These are phyloP conservation scores for Cladobotryum mycophilum DNA, from an alignment of 2,329 filamentous ascomycete genomes.

Conservation along the genomic window DNA sequence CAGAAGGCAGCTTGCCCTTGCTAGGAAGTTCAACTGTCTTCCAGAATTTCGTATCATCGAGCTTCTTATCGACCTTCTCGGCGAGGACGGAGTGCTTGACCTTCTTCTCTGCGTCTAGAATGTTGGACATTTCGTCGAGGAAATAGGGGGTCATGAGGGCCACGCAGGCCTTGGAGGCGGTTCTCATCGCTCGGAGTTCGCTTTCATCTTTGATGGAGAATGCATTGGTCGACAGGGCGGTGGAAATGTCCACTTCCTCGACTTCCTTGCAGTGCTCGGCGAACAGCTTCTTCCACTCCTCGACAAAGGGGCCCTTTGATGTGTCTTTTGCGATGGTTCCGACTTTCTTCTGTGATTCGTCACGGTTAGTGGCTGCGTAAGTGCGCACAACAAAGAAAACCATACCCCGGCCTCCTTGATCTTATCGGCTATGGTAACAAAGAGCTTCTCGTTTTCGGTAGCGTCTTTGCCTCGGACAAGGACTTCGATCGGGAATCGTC, in stretches of 20 bases:
- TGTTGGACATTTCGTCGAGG: slow-evolving; percentile 94
- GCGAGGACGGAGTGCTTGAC: slow-evolving; percentile 82
- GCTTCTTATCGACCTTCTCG: slow-evolving; percentile 83
- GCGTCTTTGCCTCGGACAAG: slow-evolving; percentile 87
- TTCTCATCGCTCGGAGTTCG: slow-evolving; percentile 89
- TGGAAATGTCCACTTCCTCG: slow-evolving; percentile 80
- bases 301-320: slow-evolving; percentile 80
- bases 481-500: slow-evolving; percentile 88
- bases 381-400: slow-evolving; percentile 18
- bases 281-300: slow-evolving; percentile 90
- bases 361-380: slow-evolving; percentile 11
- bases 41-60: slow-evolving; percentile 93
- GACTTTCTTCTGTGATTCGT: slow-evolving; percentile 66
- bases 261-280: slow-evolving; percentile 73
- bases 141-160: slow-evolving; percentile 95
- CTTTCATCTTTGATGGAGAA: slow-evolving; percentile 93
- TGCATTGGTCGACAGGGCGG: slow-evolving; percentile 73
- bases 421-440: slow-evolving; percentile 72
- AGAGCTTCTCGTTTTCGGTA: slow-evolving; percentile 85
- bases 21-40: slow-evolving; percentile 65
- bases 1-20: slow-evolving; percentile 70
- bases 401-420: slow-evolving; percentile 84
- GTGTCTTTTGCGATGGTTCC: slow-evolving; percentile 80
- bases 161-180: slow-evolving; percentile 88
- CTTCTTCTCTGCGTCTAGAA: slow-evolving; percentile 94